Evolutionary conservation across 352 stramenopile species (phyloP), one percentile per base, ranked within the genome.

Genomic region (Pythium dissimile): DNA sequence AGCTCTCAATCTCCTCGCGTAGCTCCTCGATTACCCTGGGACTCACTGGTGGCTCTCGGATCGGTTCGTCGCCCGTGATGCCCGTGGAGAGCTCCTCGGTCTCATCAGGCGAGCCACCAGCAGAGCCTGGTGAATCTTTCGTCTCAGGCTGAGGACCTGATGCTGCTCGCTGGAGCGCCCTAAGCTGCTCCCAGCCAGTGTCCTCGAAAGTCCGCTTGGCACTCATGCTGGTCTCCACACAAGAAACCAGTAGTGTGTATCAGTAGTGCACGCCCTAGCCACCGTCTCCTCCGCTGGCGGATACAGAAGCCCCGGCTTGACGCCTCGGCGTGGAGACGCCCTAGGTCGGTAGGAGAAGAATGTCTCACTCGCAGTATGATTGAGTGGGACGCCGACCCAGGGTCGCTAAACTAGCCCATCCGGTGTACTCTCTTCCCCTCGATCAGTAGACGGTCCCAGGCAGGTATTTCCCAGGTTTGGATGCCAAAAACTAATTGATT

Each of bases 1-100:
- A 70, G 13, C 58, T 59, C 43, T 81, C 54, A 13, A 82, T 66
- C 35, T 84, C 72, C 24, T 81, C 47, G 10, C 67, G 54, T 1
- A 81, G 67, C 27, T 76, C 69, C 30, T 67, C 51, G 13, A 64
- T 21, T 13, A 26, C 35, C 5, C 35, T 34, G 1, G 24, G 10
- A n/a, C n/a, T 47, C 13, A 8, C 58, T 26, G 47, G 21, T 12
- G 38, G 43, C 20, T 43, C 30, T 8, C 24, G 8, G 42, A 64
- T 43, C n/a, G 48, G 9, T 13, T 64, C 50, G 34, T 59, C 39
- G 41, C 54, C 48, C 1, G 30, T 59, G 54, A 55, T 46, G 16
- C 42, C 54, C 26, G 48, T 64, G 4, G 61, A 43, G 3, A 64
- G 32, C 13, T 64, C 61, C 12, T 68, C 37, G 0, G 18, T 31